These are phyloP conservation scores for Yamadazyma conglobata DNA, from an alignment of 1,139 yeast species.

Conservation along the genomic window DNA sequence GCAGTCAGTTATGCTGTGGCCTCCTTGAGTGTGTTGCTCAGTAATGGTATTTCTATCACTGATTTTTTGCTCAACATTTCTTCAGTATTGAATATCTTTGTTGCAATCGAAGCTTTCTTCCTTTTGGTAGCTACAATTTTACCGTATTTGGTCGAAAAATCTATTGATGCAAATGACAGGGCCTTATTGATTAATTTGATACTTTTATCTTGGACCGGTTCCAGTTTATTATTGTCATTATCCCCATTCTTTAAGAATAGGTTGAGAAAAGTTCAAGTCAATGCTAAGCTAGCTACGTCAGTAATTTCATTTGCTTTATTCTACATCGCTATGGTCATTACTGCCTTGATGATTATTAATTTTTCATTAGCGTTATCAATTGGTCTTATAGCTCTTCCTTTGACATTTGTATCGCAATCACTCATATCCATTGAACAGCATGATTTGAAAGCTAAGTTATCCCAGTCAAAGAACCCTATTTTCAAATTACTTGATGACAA, in stretches of 20 bases:
- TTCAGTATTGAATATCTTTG: slow-evolving; percentile 26
- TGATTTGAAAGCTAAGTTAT: slow-evolving; percentile 10
- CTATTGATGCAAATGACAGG: slow-evolving; percentile 15
- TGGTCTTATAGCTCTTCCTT: slow-evolving; percentile 67
- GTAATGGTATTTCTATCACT: slow-evolving; percentile 30
- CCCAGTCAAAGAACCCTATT: slow-evolving; percentile 8
- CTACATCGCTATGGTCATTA: slow-evolving; percentile 63
- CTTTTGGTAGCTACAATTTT: slow-evolving; percentile 23
- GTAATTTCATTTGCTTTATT: slow-evolving; percentile 46
- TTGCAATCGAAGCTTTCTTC: slow-evolving; percentile 34
- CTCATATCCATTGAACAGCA: slow-evolving; percentile 15
- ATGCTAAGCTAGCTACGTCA: slow-evolving; percentile 23
- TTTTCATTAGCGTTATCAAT: slow-evolving; percentile 74
- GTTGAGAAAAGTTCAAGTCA: slow-evolving; percentile 14
- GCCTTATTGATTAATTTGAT: slow-evolving; percentile 17
- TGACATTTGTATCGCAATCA: slow-evolving; percentile 59
- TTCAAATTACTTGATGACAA: slow-evolving; percentile 12
- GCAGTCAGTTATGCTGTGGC: slow-evolving; percentile 71
- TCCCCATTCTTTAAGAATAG: slow-evolving; percentile 17
- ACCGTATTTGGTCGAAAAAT: slow-evolving; percentile 21
- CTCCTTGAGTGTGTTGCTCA: slow-evolving; percentile 58
- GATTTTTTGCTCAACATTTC: slow-evolving; percentile 25
- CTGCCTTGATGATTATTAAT: slow-evolving; percentile 76
- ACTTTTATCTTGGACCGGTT: slow-evolving; percentile 17
- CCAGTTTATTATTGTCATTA: slow-evolving; percentile 19